Percentiles rank a stretch among this genome's conserved stretches.
Evolutionary conservation across 345 rosid species (phyloP).

Genomic region (Aegle marmelos): DNA sequence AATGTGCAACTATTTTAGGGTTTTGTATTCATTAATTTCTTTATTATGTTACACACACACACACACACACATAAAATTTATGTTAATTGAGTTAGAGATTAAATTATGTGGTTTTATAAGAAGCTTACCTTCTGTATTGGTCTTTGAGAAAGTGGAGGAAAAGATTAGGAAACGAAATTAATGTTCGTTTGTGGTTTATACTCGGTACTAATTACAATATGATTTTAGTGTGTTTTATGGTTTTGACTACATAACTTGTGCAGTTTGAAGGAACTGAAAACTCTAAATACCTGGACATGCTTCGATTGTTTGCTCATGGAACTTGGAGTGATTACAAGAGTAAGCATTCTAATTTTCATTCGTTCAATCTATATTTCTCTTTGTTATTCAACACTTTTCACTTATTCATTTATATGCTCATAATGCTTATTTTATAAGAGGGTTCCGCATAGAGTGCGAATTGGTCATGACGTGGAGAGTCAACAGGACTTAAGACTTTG

Average conservation of each 20-base stretch:
- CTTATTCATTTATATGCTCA: background rate
- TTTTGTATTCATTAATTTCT: background rate
- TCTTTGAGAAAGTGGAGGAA: conserved; percentile 9
- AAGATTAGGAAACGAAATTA: background rate
- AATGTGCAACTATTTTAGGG: background rate
- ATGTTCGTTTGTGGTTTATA: background rate
- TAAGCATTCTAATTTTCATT: conserved; percentile 21
- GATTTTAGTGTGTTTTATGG: background rate
- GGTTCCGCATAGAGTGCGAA: background rate
- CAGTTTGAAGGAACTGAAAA: conserved; percentile 84
- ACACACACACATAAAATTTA: background rate
- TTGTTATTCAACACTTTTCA: background rate
- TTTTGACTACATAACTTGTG: conserved; percentile 14
- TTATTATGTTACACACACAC: background rate
- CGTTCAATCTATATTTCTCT: background rate
- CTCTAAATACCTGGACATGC: conserved; percentile 52
- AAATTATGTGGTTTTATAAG: background rate
- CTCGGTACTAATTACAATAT: background rate
- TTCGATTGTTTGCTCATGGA: conserved; percentile 86
- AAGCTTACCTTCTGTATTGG: background rate
- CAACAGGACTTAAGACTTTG: background rate
- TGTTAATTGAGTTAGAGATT: background rate
- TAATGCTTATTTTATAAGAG: background rate
- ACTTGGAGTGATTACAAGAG: conserved; percentile 95
- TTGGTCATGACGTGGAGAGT: background rate